Conservation (phyloP, 2,329 filamentous ascomycete species). For the Exophiala alcalophila region DNA sequence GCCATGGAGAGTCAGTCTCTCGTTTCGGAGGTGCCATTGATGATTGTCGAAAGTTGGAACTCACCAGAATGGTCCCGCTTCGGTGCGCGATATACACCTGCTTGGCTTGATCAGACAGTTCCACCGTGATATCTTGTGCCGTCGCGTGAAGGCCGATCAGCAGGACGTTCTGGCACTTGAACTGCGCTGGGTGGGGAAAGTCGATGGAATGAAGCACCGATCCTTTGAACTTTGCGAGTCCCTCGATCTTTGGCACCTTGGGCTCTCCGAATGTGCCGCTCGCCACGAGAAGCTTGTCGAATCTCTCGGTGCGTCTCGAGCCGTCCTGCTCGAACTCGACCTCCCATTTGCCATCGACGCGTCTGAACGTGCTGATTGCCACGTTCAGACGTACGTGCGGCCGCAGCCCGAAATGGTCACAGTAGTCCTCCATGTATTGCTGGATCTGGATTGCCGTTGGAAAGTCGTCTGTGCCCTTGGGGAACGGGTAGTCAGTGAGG, state of each 20-base stretch:
- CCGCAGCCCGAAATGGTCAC: constrained; percentile 40
- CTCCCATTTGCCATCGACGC: constrained; percentile 37
- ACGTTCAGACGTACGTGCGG: constrained; percentile 38
- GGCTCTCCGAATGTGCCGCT: constrained; percentile 38
- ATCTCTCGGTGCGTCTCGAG: constrained; percentile 29
- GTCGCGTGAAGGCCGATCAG: constrained; percentile 31
- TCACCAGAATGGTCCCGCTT: constrained; percentile 35
- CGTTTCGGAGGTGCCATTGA: too few species aligned
- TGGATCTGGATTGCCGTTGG: constrained; percentile 34
- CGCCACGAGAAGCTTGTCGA: constrained; percentile 42
- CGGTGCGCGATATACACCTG: constrained; percentile 28
- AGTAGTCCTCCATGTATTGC: constrained; percentile 43
- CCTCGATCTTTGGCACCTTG: constrained; percentile 38
- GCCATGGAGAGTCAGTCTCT: too few species aligned
- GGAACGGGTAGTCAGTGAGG: constrained; percentile 45
- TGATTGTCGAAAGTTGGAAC: constrained; percentile 28
- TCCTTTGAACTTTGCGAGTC: constrained; percentile 40
- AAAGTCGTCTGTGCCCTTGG: constrained; percentile 37
- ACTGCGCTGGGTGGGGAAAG: constrained; percentile 10
- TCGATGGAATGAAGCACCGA: constrained; percentile 43
- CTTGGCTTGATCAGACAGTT: constrained; percentile 22
- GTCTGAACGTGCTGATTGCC: constrained; percentile 33
- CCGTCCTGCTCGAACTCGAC: constrained; percentile 34
- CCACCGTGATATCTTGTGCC: constrained; percentile 27
- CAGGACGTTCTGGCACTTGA: constrained; percentile 23